Base-by-base conservation (phyloP, 805 yeast species). In the Zygosaccharomyces bailii region DNA sequence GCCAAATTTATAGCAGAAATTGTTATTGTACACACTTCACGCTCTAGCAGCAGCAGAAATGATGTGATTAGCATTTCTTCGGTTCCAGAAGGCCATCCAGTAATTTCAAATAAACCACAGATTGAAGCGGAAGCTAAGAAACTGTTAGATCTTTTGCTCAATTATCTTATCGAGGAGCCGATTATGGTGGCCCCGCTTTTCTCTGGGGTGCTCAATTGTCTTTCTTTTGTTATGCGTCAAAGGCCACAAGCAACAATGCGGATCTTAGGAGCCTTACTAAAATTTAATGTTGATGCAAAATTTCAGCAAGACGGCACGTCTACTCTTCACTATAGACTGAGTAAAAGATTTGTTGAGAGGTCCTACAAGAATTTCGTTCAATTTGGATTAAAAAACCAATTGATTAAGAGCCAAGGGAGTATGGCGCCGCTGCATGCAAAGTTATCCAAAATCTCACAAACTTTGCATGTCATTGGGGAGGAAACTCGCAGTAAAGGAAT, bases 91-190 rank as follows among this genome's bases (percentile, higher is more conserved):
- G 73, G 70, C 44, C 96, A 91, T 57, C 79, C 88, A 1, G 75
- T 86, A 32, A 71, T 89, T 34, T 45, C 55, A 11, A 76, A 77
- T 42, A 70, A 69, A 29, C 52, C 65, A 7, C 61, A 69, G 17
- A 65, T 89, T 49, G 88, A 84, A 52, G 77, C 83, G 5, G 96
- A 90, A 60, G 84, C 90, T 0, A 75, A 74, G 43, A 80, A 74
- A 2, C 67, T 85, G 44, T 66, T 93, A 27, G 96, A 88, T 53
- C 62, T 79, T 27, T 61, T 91, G 23, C 67, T 88, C 37, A 68
- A 71, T 35, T 68, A 74, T 13, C 68, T 90, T 43, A 69, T 72
- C 32, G 80, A 74, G 25, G 84, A 79, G 40, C 66, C 73, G n/a
- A 59, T 79, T 52, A 64, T 75, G 49, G 71, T 80, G 39, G 71